These are phyloP conservation scores for Candida ficus DNA, from an alignment of 805 yeast species.

Conservation along the genomic window DNA sequence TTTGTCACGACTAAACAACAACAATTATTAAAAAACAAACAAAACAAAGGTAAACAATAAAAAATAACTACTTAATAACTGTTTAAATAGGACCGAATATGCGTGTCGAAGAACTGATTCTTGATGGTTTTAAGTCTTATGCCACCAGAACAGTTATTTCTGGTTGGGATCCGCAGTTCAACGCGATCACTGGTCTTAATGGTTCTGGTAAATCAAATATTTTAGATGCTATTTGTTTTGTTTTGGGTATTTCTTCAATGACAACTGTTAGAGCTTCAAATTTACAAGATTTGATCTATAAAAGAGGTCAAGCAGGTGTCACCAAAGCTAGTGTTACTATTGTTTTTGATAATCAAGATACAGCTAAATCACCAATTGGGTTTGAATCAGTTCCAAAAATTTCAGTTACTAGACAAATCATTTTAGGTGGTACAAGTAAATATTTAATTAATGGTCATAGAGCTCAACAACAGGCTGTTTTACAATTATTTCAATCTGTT, in stretches of 20 bases:
- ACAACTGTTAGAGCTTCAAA: constrained; percentile 91
- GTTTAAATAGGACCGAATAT: constrained; percentile 26
- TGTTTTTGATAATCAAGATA: constrained; percentile 84
- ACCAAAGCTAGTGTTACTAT: constrained; percentile 96
- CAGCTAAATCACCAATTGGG: constrained; percentile 77
- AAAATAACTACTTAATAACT: no score
- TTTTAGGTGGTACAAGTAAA: constrained; percentile 87
- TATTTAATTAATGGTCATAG: constrained; percentile 93
- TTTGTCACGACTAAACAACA: no score
- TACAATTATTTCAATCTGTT: constrained; percentile 87
- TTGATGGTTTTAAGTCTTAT: constrained; percentile 97
- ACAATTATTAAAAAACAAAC: constrained; percentile 3
- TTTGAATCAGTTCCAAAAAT: constrained; percentile 73
- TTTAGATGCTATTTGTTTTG: constrained; percentile 95
- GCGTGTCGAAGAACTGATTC: constrained; percentile 85
- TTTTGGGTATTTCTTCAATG: constrained; percentile 94
- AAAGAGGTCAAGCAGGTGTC: constrained; percentile 97
- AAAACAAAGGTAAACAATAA: neutral
- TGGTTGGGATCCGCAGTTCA: constrained; percentile 94
- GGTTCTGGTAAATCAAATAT: constrained; percentile 98
- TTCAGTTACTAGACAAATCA: constrained; percentile 87
- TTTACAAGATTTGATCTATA: constrained; percentile 89
- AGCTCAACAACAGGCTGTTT: constrained; percentile 90
- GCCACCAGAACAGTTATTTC: constrained; percentile 95
- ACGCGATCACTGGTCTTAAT: constrained; percentile 95